Percentiles rank a stretch among this genome's conserved stretches.
Conservation (phyloP, 208 protist species). For the Trypanosoma melophagium region DNA sequence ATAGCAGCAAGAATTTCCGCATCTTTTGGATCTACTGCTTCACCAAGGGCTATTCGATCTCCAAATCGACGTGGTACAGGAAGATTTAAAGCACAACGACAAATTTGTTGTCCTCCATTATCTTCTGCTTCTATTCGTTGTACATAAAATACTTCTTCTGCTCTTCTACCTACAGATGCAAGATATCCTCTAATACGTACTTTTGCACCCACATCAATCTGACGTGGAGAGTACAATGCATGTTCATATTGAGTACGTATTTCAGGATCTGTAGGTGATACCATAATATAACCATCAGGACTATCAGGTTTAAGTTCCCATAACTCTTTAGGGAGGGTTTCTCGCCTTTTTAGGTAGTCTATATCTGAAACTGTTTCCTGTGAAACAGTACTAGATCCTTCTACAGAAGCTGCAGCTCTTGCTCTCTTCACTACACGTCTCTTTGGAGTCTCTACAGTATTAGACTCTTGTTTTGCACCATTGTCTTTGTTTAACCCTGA, state of each 20-base stretch:
- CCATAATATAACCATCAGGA: conserved; percentile 73
- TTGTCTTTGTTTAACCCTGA: background rate
- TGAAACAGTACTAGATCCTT: background rate
- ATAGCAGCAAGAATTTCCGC: conserved; percentile 80
- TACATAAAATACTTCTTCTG: conserved; percentile 66
- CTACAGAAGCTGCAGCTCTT: background rate
- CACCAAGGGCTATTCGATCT: conserved; percentile 76
- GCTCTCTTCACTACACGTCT: conserved; percentile 30
- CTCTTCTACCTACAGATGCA: conserved; percentile 56
- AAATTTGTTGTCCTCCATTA: conserved; percentile 33
- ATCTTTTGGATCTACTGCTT: conserved; percentile 51
- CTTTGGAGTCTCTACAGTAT: conserved; percentile 2
- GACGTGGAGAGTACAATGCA: conserved; percentile 50
- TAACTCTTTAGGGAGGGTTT: conserved; percentile 40
- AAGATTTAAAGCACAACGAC: conserved; percentile 53
- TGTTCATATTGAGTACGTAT: conserved; percentile 30
- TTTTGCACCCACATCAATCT: conserved; percentile 55
- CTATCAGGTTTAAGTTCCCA: conserved; percentile 64
- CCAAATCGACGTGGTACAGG: conserved; percentile 74
- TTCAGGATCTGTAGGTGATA: conserved; percentile 39
- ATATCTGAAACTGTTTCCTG: background rate
- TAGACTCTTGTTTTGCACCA: background rate
- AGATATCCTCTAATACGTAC: conserved; percentile 66
- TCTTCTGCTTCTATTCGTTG: conserved; percentile 53
- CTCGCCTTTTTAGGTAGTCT: conserved; percentile 27